Conservation (phyloP, 2,329 filamentous ascomycete genomes). For the Zasmidium cellare region DNA sequence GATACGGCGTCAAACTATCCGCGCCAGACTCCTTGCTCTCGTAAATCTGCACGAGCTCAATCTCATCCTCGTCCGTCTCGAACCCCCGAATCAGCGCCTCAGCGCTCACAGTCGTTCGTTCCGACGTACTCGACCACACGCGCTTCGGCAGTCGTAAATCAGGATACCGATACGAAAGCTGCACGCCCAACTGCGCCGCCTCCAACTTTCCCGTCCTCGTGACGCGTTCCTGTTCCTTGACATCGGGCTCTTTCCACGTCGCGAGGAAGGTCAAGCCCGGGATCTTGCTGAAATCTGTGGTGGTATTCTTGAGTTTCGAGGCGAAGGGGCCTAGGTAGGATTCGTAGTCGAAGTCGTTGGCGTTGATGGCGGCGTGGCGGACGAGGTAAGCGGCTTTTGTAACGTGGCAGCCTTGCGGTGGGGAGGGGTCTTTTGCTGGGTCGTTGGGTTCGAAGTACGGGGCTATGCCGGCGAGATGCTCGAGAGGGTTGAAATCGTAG, state of each 20-base stretch:
- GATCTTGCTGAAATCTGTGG: slow-evolving; percentile 58
- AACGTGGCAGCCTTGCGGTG: slow-evolving; percentile 54
- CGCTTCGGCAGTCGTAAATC: slow-evolving; percentile 53
- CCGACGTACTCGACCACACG: slow-evolving; percentile 64
- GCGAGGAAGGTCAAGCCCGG: slow-evolving; percentile 58
- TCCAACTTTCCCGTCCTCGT: slow-evolving; percentile 63
- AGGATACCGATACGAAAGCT: slow-evolving; percentile 60
- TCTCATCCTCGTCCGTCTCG: slow-evolving; percentile 54
- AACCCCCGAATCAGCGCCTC: slow-evolving; percentile 59
- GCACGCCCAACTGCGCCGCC: slow-evolving; percentile 59
- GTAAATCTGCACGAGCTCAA: slow-evolving; percentile 56
- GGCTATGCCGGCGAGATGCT: slow-evolving; percentile 52
- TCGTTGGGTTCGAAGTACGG: slow-evolving; percentile 53
- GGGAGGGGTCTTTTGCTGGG: slow-evolving; percentile 47
- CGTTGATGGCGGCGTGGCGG: slow-evolving; percentile 53
- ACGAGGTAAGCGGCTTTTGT: slow-evolving; percentile 51
- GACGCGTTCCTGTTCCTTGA: slow-evolving; percentile 59
- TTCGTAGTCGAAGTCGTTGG: slow-evolving; percentile 55
- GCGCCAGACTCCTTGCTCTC: slow-evolving; percentile 60
- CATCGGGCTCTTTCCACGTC: slow-evolving; percentile 55
- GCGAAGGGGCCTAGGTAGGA: slow-evolving; percentile 53
- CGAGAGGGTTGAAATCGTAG: slow-evolving; percentile 49
- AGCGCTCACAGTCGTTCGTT: slow-evolving; percentile 61
- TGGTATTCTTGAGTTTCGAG: slow-evolving; percentile 60
- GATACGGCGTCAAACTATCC: slow-evolving; percentile 64